phyloP scores from a whole-genome alignment of 1,284 basidiomycete genomes.

The Boletellus deceptivus region DNA sequence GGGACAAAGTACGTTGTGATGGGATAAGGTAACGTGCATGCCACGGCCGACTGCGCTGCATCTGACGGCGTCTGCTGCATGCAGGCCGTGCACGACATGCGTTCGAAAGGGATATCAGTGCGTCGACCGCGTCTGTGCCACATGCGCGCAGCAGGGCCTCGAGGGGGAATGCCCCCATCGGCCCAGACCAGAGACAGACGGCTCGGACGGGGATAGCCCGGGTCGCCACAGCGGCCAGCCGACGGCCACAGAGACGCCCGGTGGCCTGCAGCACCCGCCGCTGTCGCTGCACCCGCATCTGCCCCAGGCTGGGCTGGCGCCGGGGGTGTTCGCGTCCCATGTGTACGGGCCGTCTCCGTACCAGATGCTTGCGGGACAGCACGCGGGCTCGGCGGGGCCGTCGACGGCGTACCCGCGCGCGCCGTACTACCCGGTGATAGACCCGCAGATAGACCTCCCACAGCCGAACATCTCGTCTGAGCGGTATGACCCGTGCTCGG shows the following conservation, averaged over 20 bases:
- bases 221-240: slow-evolving; percentile 6
- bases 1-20: slow-evolving; percentile 59
- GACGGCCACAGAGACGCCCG: background rate
- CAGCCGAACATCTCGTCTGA: slow-evolving; percentile 36
- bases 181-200: slow-evolving; percentile 27
- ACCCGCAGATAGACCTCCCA: slow-evolving; percentile 38
- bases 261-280: slow-evolving; percentile 10
- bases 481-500: slow-evolving; percentile 30
- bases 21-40: slow-evolving; percentile 42
- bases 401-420: slow-evolving; percentile 26
- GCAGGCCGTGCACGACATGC: slow-evolving; percentile 49
- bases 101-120: slow-evolving; percentile 48
- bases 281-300: slow-evolving; percentile 18
- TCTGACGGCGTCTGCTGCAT: slow-evolving; percentile 7
- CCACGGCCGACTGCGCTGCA: background rate
- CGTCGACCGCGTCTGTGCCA: slow-evolving; percentile 43
- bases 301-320: slow-evolving; percentile 16
- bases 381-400: slow-evolving; percentile 9
- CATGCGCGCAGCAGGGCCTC: slow-evolving; percentile 42
- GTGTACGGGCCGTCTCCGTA: slow-evolving; percentile 28
- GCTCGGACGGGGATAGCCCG: slow-evolving; percentile 34
- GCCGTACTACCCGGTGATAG: slow-evolving; percentile 40
- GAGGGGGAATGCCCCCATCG: slow-evolving; percentile 45
- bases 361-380: slow-evolving; percentile 30
- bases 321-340: slow-evolving; percentile 19